These are phyloP conservation scores for Oemleria cerasiformis DNA, from an alignment of 306 rosid genomes.

Conservation along the genomic window DNA sequence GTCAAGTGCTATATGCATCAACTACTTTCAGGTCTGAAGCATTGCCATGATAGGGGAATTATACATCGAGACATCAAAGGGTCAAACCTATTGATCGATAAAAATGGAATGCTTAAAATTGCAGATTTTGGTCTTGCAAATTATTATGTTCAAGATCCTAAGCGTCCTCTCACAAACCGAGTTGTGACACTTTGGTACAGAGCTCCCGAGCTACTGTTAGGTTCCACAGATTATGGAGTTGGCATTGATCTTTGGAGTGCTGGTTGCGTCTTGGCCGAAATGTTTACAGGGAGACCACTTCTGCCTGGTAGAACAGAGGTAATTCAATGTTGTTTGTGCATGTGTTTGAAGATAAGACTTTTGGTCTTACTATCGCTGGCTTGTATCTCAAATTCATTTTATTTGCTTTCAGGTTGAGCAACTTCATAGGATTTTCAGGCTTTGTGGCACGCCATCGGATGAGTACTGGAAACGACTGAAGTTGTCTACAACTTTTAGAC, in stretches of 20 bases:
- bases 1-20: slow-evolving; percentile 91
- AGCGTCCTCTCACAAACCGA: slow-evolving; percentile 67
- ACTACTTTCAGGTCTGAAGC: slow-evolving; percentile 85
- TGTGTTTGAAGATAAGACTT: neutral
- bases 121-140: slow-evolving; percentile 93
- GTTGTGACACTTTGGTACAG: slow-evolving; percentile 97
- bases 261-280: slow-evolving; percentile 88
- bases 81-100: slow-evolving; percentile 79
- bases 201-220: slow-evolving; percentile 85
- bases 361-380: neutral
- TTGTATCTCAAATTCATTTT: slow-evolving; percentile 18
- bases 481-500: slow-evolving; percentile 57
- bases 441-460: slow-evolving; percentile 92
- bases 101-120: slow-evolving; percentile 76
- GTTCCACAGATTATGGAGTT: slow-evolving; percentile 69
- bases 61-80: slow-evolving; percentile 89
- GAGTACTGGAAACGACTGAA: slow-evolving; percentile 77
- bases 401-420: slow-evolving; percentile 76
- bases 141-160: slow-evolving; percentile 40
- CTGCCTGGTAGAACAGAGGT: slow-evolving; percentile 89
- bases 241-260: slow-evolving; percentile 97
- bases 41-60: slow-evolving; percentile 87
- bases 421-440: slow-evolving; percentile 72
- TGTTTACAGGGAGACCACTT: slow-evolving; percentile 68
- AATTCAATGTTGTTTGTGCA: neutral